Base-by-base conservation (phyloP, 495 filamentous ascomycete genomes). In the Pyrenopolyporus hunteri region DNA sequence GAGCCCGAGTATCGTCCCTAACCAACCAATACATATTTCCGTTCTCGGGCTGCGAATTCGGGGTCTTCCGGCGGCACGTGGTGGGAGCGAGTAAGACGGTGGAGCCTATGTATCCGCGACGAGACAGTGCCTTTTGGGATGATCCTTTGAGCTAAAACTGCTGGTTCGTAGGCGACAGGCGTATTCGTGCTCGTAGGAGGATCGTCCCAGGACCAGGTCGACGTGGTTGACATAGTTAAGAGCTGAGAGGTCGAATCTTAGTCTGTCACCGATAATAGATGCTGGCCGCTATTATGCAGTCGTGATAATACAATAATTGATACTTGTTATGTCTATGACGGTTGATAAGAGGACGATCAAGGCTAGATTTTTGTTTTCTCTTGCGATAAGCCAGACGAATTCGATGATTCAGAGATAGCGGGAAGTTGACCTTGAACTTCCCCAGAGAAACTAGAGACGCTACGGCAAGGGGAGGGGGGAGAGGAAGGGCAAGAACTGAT, bases 1-100 rank as follows among this genome's bases (percentile, higher is more conserved):
- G 58, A 66, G 54, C 63, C 63, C 37, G 65, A 40, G 31, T 57
- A 59, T 51, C 11, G 62, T 35, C 59, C 56, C 59, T 64, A 66
- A 57, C 51, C 58, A 42, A 59, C 23, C 13, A 59, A 43, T 57
- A 55, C 48, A 39, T 68, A 52, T 45, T 44, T 55, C 20, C 65
- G 46, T 56, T 68, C 64, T 53, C 54, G 58, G 33, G 57, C 37
- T 45, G 17, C 33, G 37, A 57, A 54, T 17, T 53, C 53, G 44
- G 47, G 44, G 16, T 60, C 46, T 28, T 71, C 59, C 19, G 57
- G 60, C 7, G 47, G 26, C 26, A 33, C 50, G 39, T 61, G 36
- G 25, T 47, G 39, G 13, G 49, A 55, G 48, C 40, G 46, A 55
- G 35, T 63, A 20, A 68, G 60, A 26, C 48, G 22, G n/a, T 60